Evolutionary conservation across 768 basidiomycete species (phyloP), one percentile per base, ranked within the genome.

Genomic region (Termitomyces titanicus): DNA sequence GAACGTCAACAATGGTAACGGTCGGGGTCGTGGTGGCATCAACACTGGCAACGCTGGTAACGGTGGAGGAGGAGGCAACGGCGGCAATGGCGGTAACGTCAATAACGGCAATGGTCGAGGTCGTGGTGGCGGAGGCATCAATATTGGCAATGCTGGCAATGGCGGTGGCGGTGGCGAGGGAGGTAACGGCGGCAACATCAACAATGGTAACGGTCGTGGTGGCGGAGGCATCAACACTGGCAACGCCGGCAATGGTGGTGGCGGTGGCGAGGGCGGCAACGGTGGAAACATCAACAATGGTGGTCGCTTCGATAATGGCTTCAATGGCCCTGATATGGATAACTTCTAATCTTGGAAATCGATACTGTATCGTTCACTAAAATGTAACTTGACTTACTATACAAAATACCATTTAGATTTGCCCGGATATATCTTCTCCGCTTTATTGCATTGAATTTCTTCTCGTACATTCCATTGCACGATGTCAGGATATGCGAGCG

Each of bases 11-110:
- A 51, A 18, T 35, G 25, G 13, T 12, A 48, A 24, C 18, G 33
- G 33, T 20, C 3, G 25, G 2, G 50, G 51, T 3, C 38, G 50
- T 3, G 10, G 1, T 25, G 22, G 22, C 9, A 24, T 27, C 24
- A 55, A 55, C 39, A 24, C 54, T 11, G 54, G 54, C 7, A 55
- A 55, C 1, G 54, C 54, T 13, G 54, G 54, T 0, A 55, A 55
- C 1, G 54, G 54, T 6, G 54, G 54, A 1, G 54, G 47, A 0
- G 54, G 47, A 18, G 53, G 53, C 1, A 7, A 1, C 4, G 53
- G 47, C 0, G 54, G 54, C 8, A 47, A 55, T 4, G 47, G 54
- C 11, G 54, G 54, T 7, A 54, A 53, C 25, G 45, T 54, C 45
- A 47, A 54, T 12, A 38, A 45, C 13, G 22, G 39, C 4, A n/a